Evolutionary conservation across 2,329 filamentous ascomycete species (phyloP).

Genomic region (Orbilia brochopaga): DNA sequence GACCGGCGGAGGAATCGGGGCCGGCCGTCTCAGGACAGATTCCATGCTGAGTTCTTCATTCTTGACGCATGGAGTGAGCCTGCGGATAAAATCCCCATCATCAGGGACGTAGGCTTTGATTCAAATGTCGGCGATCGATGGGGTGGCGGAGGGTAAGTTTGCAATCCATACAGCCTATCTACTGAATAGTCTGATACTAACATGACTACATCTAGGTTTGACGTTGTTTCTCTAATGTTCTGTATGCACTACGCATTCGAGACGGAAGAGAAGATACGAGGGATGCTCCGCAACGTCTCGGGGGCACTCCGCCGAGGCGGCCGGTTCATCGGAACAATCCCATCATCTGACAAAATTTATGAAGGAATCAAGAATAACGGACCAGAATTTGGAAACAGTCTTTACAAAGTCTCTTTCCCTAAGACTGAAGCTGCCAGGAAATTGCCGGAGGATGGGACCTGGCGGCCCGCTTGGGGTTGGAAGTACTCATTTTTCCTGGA

Average conservation of each 20-base stretch:
- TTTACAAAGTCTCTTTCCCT: conserved; percentile 89
- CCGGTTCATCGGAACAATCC: conserved; percentile 90
- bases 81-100: conserved; percentile 78
- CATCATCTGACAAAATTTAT: conserved; percentile 91
- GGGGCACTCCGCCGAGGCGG: conserved; percentile 91
- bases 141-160: conserved; percentile 52
- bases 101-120: conserved; percentile 87
- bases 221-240: conserved; percentile 99
- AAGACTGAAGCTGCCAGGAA: conserved; percentile 61
- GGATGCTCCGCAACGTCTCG: conserved; percentile 92
- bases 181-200: conserved; percentile 14
- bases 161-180: background rate
- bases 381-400: conserved; percentile 86
- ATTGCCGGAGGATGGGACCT: conserved; percentile 83
- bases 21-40: conserved; percentile 64
- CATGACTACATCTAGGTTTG: conserved; percentile 67
- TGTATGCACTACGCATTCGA: conserved; percentile 99
- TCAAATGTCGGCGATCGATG: conserved; percentile 65
- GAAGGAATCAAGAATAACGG: conserved; percentile 69
- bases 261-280: conserved; percentile 83
- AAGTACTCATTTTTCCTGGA: conserved; percentile 97
- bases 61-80: conserved; percentile 92
- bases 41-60: conserved; percentile 84
- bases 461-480: conserved; percentile 94
- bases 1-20: conserved; percentile 64